Evolutionary conservation across 768 basidiomycete genomes (phyloP), one percentile per base, ranked within the genome.

Genomic region (Krasilnikovozyma curviuscula): DNA sequence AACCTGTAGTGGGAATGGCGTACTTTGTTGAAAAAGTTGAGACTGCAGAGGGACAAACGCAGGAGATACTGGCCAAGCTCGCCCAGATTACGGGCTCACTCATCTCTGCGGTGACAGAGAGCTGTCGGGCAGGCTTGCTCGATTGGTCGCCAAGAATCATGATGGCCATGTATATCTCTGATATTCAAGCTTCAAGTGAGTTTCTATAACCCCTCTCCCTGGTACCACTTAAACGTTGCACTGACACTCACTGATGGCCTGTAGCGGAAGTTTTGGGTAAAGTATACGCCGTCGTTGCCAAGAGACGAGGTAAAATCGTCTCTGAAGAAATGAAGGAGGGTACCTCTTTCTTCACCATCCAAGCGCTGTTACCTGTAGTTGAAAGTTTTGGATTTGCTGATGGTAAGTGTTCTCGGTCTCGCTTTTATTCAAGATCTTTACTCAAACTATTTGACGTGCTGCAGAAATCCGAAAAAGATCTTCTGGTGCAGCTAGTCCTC

Each of bases 301-400:
- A 79, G 62, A 76, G 91, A 54, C 76, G 85, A 43, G 93, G 93
- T 2, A 72, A 81, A 40, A 91, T 98, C 52, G 74, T 95, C 3
- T 81, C 88, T 13, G 93, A 97, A 60, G 93, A 97, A 63, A 91
- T 97, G 88, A 95, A 88, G 62, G 89, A 97, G 62, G 88, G 93
- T 0, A 93, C 88, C 0, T 73, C 81, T 1, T 89, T 93, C 67
- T 93, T 98, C 67, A 86, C 79, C 9, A 78, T 98, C 19, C 75
- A 79, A 7, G 83, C 93, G 1, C 67, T 93, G 52, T 66, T 98
- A 18, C 93, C 93, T 2, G 89, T 97, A 7, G 83, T 93, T 10
- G 93, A 97, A 65, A 85, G 83, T 65, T 98, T 97, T 61, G 89
- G 91, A 0, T 95, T 98, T 63, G 83, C 88, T 23, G 86, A 88